These are phyloP conservation scores for Cladosporium colombiae DNA, from an alignment of 2,329 filamentous ascomycete species.

Conservation along the genomic window DNA sequence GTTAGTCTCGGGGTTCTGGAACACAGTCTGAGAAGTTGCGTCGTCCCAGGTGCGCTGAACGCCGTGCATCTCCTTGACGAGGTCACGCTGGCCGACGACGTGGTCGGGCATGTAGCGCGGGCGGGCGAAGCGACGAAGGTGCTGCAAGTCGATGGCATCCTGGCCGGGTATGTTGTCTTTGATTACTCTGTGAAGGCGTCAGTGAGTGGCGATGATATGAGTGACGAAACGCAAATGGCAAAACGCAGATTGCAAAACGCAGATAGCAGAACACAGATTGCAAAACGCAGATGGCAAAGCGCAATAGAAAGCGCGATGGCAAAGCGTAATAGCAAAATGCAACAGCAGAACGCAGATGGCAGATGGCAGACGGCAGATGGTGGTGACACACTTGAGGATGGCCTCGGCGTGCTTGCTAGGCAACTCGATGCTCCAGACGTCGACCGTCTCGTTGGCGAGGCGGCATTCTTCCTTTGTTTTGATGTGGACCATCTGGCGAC, in stretches of 20 bases:
- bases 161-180: constrained; percentile 47
- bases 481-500: constrained; percentile 42
- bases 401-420: constrained; percentile 71
- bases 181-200: constrained; percentile 43
- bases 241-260: background rate
- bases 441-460: constrained; percentile 52
- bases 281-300: background rate
- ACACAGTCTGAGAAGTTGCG: constrained; percentile 31
- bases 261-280: background rate
- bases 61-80: constrained; percentile 37
- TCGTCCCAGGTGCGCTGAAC: constrained; percentile 36
- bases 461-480: constrained; percentile 54
- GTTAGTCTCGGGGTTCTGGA: constrained; percentile 34
- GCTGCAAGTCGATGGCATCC: constrained; percentile 48
- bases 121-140: constrained; percentile 77
- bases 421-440: constrained; percentile 70
- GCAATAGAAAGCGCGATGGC: background rate
- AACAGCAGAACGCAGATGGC: constrained; percentile 7
- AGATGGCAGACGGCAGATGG: background rate
- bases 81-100: constrained; percentile 35
- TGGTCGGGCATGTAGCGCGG: constrained; percentile 39
- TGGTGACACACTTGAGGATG: constrained; percentile 65
- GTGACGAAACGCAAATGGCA: background rate
- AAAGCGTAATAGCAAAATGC: background rate
- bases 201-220: constrained; percentile 26